Conservation (phyloP, 371 early-diverging fungal species). For the Actinomortierella ambigua region DNA sequence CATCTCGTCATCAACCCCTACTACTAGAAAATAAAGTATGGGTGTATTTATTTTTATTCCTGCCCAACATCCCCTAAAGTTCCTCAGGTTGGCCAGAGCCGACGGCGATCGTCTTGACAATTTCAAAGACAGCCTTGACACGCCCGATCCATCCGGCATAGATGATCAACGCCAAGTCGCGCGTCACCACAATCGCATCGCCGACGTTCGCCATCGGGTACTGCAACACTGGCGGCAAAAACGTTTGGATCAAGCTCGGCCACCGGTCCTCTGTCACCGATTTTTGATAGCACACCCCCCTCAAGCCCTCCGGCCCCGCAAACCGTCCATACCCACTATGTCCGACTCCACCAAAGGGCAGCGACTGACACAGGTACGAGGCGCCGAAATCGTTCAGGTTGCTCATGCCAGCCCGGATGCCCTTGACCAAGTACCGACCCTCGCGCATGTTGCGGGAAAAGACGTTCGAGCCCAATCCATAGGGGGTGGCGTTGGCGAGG, state of each 20-base stretch:
- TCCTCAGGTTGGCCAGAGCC: constrained; percentile 33
- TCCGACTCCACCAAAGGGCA: constrained; percentile 88
- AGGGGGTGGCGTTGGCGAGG: constrained; percentile 75
- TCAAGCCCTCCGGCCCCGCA: constrained; percentile 79
- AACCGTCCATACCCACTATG: constrained; percentile 82
- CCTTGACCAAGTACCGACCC: constrained; percentile 66
- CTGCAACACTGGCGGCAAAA: constrained; percentile 70
- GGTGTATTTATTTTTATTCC: no score
- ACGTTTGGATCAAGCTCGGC: constrained; percentile 69
- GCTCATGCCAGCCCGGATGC: constrained; percentile 79
- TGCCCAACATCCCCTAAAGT: neutral
- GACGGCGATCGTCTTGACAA: constrained; percentile 28
- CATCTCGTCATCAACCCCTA: no score
- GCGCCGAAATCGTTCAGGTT: constrained; percentile 89
- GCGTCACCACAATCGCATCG: constrained; percentile 41
- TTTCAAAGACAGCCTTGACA: constrained; percentile 25
- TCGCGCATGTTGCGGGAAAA: constrained; percentile 72
- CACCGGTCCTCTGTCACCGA: constrained; percentile 76
- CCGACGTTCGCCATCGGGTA: constrained; percentile 61
- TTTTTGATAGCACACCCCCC: constrained; percentile 73
- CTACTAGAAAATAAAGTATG: no score
- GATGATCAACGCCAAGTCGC: constrained; percentile 36
- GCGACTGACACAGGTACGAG: constrained; percentile 82
- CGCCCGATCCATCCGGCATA: constrained; percentile 35
- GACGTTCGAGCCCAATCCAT: constrained; percentile 82